Evolutionary conservation across 371 early-diverging fungal genomes (phyloP), one percentile per base, ranked within the genome.

Genomic region (Apophysomyces elegans): DNA sequence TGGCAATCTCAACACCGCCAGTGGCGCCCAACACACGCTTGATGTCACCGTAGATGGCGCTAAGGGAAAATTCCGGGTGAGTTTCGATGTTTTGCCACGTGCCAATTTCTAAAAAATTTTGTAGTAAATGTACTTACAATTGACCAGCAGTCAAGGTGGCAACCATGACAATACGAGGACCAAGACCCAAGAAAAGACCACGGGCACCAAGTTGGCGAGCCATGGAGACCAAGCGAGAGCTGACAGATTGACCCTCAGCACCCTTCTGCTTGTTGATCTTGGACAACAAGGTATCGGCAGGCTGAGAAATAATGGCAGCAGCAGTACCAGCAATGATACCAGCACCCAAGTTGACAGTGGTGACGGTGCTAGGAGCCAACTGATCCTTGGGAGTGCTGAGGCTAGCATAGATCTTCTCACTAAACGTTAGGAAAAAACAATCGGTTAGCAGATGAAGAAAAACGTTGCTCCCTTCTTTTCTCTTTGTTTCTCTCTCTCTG

Each of bases 281-380:
- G 68, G 97, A 96, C 59, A 96, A 86, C 56, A 96, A 77, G 0
- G 96, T 92, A 81, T 97, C 98, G 65, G 98, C 98, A 13, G 98
- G 98, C 78, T 97, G 97, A 14, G 96, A 96, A 45, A 97, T 90
- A 65, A 96, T 87, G 59, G 98, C 96, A 76, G 93, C 93, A 67
- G 92, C 87, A 66, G 94, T 79, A 84, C 97, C 97, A 41, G 97
- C 97, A 78, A 89, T 88, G 83, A 93, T 90, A 71, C 97, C 97
- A 64, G 93, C 91, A 14, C 88, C 86, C 72, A 95, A 88, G 71
- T 94, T 89, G 64, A 96, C 88, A 58, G 87, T 88, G 57, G 95
- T 70, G 46, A 70, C 47, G 58, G 74, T 67, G n/a, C 60, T 37
- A 61, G 66, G 32, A 11, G 78, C 39, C 18, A 80, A 63, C 35